Conservation (phyloP, 1,284 basidiomycete genomes). For the Gomphus bonarii region DNA sequence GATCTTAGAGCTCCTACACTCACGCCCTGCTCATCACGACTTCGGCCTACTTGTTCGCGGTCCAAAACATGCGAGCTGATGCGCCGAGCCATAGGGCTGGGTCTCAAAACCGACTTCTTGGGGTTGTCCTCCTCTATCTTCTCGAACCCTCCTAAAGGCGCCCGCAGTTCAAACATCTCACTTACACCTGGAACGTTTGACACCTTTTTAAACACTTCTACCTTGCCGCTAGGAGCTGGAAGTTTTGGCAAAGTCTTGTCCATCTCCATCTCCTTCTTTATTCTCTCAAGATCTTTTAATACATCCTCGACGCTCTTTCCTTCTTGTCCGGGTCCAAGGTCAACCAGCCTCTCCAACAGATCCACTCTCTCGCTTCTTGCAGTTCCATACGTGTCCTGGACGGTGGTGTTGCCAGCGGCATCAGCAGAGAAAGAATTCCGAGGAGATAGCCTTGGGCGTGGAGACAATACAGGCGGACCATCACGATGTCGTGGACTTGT, state of each 20-base stretch:
- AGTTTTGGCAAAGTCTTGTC: slow-evolving; percentile 54
- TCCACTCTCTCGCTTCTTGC: slow-evolving; percentile 50
- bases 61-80: background rate
- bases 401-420: slow-evolving; percentile 20
- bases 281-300: slow-evolving; percentile 21
- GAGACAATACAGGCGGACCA: slow-evolving; percentile 33
- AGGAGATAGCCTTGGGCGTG: slow-evolving; percentile 49
- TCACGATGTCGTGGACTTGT: slow-evolving; percentile 2
- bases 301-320: slow-evolving; percentile 26
- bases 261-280: slow-evolving; percentile 21
- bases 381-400: slow-evolving; percentile 22
- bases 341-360: slow-evolving; percentile 53
- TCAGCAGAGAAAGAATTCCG: slow-evolving; percentile 21
- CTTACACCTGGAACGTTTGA: slow-evolving; percentile 12
- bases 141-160: background rate
- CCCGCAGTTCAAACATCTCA: background rate
- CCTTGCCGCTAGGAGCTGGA: slow-evolving; percentile 36
- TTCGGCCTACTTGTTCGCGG: background rate
- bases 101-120: background rate
- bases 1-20: background rate
- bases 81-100: background rate
- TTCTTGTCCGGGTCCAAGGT: slow-evolving; percentile 28
- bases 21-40: background rate
- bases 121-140: background rate
- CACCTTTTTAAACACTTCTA: slow-evolving; percentile 3